These are phyloP conservation scores for Besnoitia besnoiti DNA, from an alignment of 169 alveolate genomes.

Conservation along the genomic window DNA sequence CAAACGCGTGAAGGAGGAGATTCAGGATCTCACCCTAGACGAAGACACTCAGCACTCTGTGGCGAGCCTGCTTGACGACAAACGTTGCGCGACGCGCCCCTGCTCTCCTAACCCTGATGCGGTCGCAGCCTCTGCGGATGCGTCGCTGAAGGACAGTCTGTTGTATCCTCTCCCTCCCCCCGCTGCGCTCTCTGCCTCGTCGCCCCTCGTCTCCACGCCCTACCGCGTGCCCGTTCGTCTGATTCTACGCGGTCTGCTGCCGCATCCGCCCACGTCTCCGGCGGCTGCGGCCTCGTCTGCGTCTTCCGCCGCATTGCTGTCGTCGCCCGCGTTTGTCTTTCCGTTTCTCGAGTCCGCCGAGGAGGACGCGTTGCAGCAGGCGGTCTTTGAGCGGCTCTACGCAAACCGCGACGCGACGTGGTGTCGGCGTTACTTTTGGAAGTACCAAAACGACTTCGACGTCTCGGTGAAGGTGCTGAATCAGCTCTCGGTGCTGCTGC, in stretches of 20 bases:
- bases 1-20: no score
- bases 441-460: conserved; percentile 22
- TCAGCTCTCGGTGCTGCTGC: conserved; percentile 13
- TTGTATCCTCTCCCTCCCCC: conserved; percentile 12
- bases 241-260: neutral
- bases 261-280: neutral
- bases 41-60: no score
- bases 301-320: neutral
- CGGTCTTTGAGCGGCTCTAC: conserved; percentile 25
- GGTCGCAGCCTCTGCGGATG: no score
- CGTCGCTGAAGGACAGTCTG: neutral
- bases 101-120: no score
- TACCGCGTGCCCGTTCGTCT: neutral
- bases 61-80: no score
- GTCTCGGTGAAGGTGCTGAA: neutral
- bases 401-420: conserved; percentile 34
- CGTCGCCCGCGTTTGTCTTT: neutral
- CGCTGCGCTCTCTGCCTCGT: neutral
- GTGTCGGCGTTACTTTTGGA: conserved; percentile 31
- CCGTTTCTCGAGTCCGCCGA: neutral
- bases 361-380: conserved; percentile 15
- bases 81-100: no score
- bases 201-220: conserved; percentile 5
- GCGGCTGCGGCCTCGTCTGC: neutral
- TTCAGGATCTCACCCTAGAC: no score